Base-by-base conservation (phyloP, 371 early-diverging fungal genomes). In the Smittium mucronatum region DNA sequence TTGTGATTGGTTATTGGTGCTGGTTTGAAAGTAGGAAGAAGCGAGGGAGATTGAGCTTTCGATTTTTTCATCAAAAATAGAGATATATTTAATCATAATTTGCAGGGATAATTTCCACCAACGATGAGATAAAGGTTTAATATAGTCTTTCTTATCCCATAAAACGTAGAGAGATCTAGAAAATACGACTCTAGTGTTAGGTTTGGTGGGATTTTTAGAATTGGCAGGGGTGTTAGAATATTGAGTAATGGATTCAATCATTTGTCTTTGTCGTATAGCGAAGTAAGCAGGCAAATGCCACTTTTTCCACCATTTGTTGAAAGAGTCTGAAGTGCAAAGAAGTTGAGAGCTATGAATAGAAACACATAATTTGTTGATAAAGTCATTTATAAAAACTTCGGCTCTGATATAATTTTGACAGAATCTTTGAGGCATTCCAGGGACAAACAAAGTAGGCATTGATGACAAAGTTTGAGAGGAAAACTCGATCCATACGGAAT, bases 221-320 rank as follows among this genome's bases (percentile, higher is more conserved):
- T 61, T n/a, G 5, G 31, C 11, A 11, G 63, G 33, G 5, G 16
- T 61, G 16, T 11, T 33, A 11, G 26, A 28, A 5, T 5, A 5
- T 61, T 61, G 29, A 28, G 33, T 15, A 26, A 61, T 30, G n/a
- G 63, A 30, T 33, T 61, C 63, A 26, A 61, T 33, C 26, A 61
- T 61, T 11, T 28, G 26, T 33, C 63, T 61, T 61, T 61, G 63
- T 28, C 63, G 5, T 5, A 61, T 61, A 11, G 63, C 63, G 26
- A 61, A 61, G 26, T 61, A 61, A 28, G 63, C 63, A 15, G 63
- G 63, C n/a, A 61, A 61, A 61, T 61, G 63, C 63, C 63, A 61
- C 63, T 33, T 61, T 30, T 61, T 28, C 63, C 63, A 61, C 63
- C 63, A 61, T 33, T 61, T 61, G 16, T 5, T 61, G 33, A 61